Percentiles rank a stretch among this genome's conserved stretches.
These are phyloP conservation scores for Daedalea quercina DNA, from an alignment of 768 basidiomycete species.

Conservation along the genomic window DNA sequence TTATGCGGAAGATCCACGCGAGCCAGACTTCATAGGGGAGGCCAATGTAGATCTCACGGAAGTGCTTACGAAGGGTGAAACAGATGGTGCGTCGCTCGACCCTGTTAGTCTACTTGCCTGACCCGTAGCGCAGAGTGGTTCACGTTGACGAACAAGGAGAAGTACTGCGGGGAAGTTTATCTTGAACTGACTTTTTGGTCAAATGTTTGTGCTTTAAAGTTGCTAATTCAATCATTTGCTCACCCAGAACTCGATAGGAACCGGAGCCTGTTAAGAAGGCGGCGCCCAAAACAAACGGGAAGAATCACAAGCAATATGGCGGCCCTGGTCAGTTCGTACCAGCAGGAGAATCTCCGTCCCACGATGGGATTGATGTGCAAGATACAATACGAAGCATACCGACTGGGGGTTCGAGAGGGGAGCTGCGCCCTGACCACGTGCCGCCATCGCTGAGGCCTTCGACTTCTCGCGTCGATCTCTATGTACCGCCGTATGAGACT, in stretches of 20 bases:
- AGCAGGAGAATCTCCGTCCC: slow-evolving; percentile 22
- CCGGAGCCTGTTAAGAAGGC: slow-evolving; percentile 69
- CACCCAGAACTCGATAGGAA: slow-evolving; percentile 38
- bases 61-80: slow-evolving; percentile 91
- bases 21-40: slow-evolving; percentile 96
- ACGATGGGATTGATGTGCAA: slow-evolving; percentile 6
- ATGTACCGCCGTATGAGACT: slow-evolving; percentile 69
- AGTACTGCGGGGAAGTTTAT: slow-evolving; percentile 93
- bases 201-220: slow-evolving; percentile 47
- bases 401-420: slow-evolving; percentile 15
- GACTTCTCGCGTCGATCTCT: slow-evolving; percentile 59
- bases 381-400: slow-evolving; percentile 8
- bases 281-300: slow-evolving; percentile 38
- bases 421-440: slow-evolving; percentile 40
- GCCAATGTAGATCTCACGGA: slow-evolving; percentile 80
- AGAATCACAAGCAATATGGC: slow-evolving; percentile 64
- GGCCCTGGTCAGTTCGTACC: slow-evolving; percentile 76
- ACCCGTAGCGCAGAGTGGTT: slow-evolving; percentile 77
- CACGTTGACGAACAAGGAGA: slow-evolving; percentile 80
- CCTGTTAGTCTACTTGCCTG: slow-evolving; percentile 6
- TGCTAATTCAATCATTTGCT: not conserved
- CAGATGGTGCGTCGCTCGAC: slow-evolving; percentile 67
- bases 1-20: slow-evolving; percentile 92
- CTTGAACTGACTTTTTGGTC: slow-evolving; percentile 97
- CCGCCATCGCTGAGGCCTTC: slow-evolving; percentile 60